Base-by-base conservation (phyloP, 148 eudicot species). In the Amaranthus cruentus region DNA sequence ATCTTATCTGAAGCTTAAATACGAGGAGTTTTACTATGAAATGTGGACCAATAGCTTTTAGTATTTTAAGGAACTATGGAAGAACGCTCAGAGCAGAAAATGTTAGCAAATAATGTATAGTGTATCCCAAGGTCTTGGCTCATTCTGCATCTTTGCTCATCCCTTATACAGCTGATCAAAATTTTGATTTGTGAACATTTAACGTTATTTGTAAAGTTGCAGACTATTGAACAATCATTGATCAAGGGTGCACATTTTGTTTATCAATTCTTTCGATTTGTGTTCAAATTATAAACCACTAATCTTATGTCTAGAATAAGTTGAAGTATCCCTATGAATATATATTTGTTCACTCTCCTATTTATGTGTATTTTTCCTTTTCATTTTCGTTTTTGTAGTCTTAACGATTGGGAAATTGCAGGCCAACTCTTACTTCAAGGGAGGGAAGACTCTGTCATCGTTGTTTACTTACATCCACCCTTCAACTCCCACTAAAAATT, bases 371-470 rank as follows among this genome's bases (percentile, higher is more conserved):
- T 28, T 28, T 28, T 59, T 47, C 10, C 42, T 15, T 15, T 5
- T 7, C 7, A 0, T 49, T 49, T 66, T 66, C 69, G 49, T 47
- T 4, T 49, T 47, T 47, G 9, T 46, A 63, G 15, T 52, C 9
- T 14, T 43, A 62, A 28, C 61, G 43, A 53, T 49, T 38, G 67
- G 63, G 67, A 72, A n/a, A 79, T 63, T 88, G 81, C 80, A 95
- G 99, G 94, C 77, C 81, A 82, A 83, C 66, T 72, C 87, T 11
- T 56, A 75, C 75, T 51, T 85, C 42, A 84, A 78, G 78, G 86
- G 88, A 47, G 82, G 84, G 47, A 87, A 80, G 52, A 72, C 90
- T 59, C 58, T 72, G 50, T 86, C 96, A 59, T 91, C 99, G 46
- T 54, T 90, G 14, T 74, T 91, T 64, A 81, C 89, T 67, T 85